A percentile compares a stretch with the other conserved stretches of the same genome.
These are phyloP conservation scores for Penicillium sp. DNA, from an alignment of 2,329 filamentous ascomycete genomes.

Conservation along the genomic window DNA sequence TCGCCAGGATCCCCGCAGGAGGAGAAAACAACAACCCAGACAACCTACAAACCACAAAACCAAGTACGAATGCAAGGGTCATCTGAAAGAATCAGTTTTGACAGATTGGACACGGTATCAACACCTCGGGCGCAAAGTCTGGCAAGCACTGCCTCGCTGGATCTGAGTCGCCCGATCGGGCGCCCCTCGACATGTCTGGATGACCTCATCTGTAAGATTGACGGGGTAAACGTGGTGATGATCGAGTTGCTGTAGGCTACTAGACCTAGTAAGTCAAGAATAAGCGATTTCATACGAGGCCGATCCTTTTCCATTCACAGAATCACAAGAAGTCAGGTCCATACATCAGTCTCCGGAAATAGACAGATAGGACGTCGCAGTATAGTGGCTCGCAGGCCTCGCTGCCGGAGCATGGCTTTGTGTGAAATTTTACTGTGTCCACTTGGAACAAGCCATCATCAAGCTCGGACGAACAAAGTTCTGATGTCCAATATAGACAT, in stretches of 20 bases:
- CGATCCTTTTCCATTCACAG: background rate
- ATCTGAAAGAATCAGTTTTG: background rate
- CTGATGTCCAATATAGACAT: background rate
- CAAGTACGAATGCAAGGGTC: background rate
- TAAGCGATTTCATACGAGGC: background rate
- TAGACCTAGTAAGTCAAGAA: background rate
- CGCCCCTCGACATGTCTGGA: background rate
- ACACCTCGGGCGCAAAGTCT: background rate
- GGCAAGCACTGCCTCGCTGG: slow-evolving; percentile 2
- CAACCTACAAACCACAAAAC: background rate
- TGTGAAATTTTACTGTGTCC: too few relatives aligned
- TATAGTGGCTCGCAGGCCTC: background rate
- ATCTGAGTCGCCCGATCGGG: background rate
- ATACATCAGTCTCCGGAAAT: background rate
- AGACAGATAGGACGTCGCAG: background rate
- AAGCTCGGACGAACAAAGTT: background rate
- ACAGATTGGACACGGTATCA: background rate
- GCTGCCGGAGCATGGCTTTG: too few relatives aligned
- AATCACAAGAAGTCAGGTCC: background rate
- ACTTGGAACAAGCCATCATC: background rate
- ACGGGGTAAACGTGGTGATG: background rate
- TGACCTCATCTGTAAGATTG: background rate
- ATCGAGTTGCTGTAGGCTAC: background rate
- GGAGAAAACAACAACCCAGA: background rate
- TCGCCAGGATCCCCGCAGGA: background rate